phyloP scores from a whole-genome alignment of 75 land plant species.

The Sequoiadendron giganteum region DNA sequence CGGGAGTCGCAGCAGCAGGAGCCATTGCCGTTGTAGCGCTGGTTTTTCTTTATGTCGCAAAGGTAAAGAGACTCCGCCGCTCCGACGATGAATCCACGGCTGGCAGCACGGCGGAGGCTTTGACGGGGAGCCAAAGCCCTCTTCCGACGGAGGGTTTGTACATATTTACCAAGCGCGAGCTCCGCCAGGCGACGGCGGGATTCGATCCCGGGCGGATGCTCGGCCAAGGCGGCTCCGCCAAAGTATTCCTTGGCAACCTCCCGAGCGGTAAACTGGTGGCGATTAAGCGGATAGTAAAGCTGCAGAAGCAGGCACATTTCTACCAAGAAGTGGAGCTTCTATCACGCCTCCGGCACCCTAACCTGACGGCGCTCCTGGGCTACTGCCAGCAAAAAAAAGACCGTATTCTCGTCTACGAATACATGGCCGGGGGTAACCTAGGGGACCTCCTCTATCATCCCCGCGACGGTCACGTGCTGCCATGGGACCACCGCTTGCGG shows the following conservation, averaged over 20 bases:
- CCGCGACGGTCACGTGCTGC: neutral
- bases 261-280: conserved; percentile 45
- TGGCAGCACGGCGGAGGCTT: neutral
- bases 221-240: conserved; percentile 51
- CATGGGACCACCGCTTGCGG: conserved; percentile 26
- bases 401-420: conserved; percentile 46
- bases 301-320: conserved; percentile 31
- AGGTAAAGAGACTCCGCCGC: neutral
- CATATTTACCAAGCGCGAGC: conserved; percentile 45
- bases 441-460: neutral
- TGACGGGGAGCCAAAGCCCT: neutral
- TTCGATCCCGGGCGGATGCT: conserved; percentile 21
- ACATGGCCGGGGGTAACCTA: conserved; percentile 53
- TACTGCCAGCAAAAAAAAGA: conserved; percentile 30
- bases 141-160: conserved; percentile 51
- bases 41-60: neutral
- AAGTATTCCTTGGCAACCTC: conserved; percentile 41
- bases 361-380: conserved; percentile 46
- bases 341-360: conserved; percentile 47
- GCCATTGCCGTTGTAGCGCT: neutral
- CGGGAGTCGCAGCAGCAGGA: neutral
- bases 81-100: neutral
- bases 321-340: conserved; percentile 44
- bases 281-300: conserved; percentile 26
- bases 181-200: conserved; percentile 29